A percentile compares a stretch with the other conserved stretches of the same genome.
Conservation (phyloP, 176 grass and related monocot genomes). For the Oryza punctata region DNA sequence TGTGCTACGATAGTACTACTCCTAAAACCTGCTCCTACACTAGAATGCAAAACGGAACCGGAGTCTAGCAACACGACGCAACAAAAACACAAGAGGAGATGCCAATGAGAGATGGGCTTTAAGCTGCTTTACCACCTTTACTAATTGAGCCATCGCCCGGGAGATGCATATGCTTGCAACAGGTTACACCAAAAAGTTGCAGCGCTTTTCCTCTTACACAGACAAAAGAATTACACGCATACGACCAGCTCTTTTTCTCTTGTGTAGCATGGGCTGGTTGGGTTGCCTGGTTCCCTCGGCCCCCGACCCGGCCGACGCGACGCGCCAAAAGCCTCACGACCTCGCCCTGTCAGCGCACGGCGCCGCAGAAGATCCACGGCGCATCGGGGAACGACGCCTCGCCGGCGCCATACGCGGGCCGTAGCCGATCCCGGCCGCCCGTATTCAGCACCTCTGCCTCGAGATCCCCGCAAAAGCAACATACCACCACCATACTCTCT, state of each 20-base stretch:
- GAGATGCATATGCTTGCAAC: background rate
- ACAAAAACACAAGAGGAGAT: background rate
- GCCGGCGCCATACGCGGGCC: background rate
- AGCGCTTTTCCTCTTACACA: slow-evolving; percentile 28
- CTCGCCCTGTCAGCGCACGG: background rate
- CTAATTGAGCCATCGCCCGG: background rate
- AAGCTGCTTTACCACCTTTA: background rate
- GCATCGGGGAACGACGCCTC: background rate
- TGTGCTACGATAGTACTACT: background rate
- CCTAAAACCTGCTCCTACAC: too few relatives aligned
- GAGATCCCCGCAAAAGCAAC: slow-evolving; percentile 48
- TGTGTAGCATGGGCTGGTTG: background rate
- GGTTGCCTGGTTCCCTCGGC: slow-evolving; percentile 27
- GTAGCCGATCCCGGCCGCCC: slow-evolving; percentile 31
- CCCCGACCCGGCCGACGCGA: slow-evolving; percentile 36
- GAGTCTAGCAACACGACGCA: background rate
- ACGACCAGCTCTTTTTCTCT: background rate
- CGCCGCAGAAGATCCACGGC: slow-evolving; percentile 32
- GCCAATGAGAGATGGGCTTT: background rate
- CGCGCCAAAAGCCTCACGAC: slow-evolving; percentile 11
- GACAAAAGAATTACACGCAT: slow-evolving; percentile 51
- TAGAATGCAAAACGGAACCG: background rate
- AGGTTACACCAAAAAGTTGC: background rate
- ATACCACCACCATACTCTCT: background rate
- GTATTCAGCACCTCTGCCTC: slow-evolving; percentile 17